phyloP scores from a whole-genome alignment of 306 rosid species.

The Lotus japonicus region DNA sequence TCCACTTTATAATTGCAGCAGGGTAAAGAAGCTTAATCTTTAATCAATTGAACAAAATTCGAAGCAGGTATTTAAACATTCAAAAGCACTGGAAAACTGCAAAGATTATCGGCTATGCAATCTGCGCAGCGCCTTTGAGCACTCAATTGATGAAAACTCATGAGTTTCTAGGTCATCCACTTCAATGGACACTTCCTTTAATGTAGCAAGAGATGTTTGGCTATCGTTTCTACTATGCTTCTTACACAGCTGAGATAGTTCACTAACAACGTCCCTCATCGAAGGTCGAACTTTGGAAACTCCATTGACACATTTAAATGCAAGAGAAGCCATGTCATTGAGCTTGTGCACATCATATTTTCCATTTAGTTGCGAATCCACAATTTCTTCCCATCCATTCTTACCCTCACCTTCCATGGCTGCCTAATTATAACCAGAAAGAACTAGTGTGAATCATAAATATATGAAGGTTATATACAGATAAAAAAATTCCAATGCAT shows the following conservation, averaged over 20 bases:
- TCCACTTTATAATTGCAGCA: too few relatives aligned
- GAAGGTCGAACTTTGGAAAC: constrained; percentile 29
- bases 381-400: constrained; percentile 52
- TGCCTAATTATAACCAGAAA: constrained; percentile 27
- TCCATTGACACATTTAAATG: constrained; percentile 32
- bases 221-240: not conserved
- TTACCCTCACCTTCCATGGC: constrained; percentile 35
- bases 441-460: not conserved
- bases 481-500: not conserved
- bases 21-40: too few relatives aligned
- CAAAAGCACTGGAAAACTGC: not conserved
- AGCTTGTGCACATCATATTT: constrained; percentile 32
- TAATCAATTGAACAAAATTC: too few relatives aligned
- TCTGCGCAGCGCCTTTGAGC: constrained; percentile 12
- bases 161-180: not conserved
- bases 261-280: constrained; percentile 22
- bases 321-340: constrained; percentile 35
- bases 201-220: constrained; percentile 1
- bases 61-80: not conserved
- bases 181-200: constrained; percentile 15
- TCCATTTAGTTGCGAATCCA: constrained; percentile 30
- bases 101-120: constrained; percentile 26
- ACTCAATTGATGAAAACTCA: not conserved
- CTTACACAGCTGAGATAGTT: constrained; percentile 26
- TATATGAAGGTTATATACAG: not conserved